phyloP scores from a whole-genome alignment of 2,329 filamentous ascomycete genomes.

The Arthrobotrys pseudoclavata region DNA sequence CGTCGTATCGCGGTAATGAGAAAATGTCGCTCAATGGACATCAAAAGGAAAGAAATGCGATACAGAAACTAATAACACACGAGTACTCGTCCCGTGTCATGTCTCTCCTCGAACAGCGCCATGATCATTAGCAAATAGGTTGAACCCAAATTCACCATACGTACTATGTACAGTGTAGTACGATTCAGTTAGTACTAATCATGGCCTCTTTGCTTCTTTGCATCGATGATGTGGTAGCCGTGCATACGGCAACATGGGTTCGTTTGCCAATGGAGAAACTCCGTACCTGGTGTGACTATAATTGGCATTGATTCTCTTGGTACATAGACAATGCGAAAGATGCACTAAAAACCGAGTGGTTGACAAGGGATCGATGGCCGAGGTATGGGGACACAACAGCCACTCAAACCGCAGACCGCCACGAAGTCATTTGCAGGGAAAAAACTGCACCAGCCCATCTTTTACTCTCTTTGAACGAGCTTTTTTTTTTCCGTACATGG shows the following conservation, averaged over 20 bases:
- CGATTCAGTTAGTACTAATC: neutral
- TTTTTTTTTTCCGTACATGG: constrained; percentile 15
- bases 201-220: constrained; percentile 16
- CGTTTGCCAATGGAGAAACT: constrained; percentile 40
- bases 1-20: constrained; percentile 48
- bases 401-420: constrained; percentile 41
- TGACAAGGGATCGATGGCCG: constrained; percentile 20
- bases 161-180: neutral
- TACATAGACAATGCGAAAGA: constrained; percentile 10
- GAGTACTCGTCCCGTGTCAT: constrained; percentile 8
- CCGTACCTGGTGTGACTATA: constrained; percentile 57
- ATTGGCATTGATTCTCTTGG: constrained; percentile 45
- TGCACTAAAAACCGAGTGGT: constrained; percentile 32
- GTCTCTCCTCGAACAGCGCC: neutral
- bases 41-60: constrained; percentile 27
- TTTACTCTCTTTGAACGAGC: constrained; percentile 33
- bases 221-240: constrained; percentile 37
- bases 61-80: neutral
- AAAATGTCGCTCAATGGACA: constrained; percentile 40
- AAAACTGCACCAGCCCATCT: constrained; percentile 43
- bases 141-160: constrained; percentile 4
- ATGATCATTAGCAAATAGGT: constrained; percentile 15
- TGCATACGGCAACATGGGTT: constrained; percentile 40
- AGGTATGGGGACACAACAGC: constrained; percentile 35
- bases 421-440: constrained; percentile 39